Conservation (phyloP, 805 yeast genomes). For the Komagataella mondaviorum region DNA sequence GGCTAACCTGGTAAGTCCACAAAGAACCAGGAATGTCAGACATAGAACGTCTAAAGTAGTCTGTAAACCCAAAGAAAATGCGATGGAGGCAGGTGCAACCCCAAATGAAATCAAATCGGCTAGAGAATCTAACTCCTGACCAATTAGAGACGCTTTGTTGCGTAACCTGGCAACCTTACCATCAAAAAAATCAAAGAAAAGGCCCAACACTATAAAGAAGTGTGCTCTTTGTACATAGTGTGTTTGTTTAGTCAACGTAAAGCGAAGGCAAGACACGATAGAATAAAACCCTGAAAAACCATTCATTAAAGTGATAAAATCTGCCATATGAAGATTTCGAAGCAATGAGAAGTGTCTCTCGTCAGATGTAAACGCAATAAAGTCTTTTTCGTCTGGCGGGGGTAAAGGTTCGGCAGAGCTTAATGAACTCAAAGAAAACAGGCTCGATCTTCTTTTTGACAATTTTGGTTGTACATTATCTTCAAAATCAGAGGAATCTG, state of each 20-base stretch:
- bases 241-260: constrained; percentile 51
- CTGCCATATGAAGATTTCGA: constrained; percentile 87
- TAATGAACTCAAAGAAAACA: constrained; percentile 34
- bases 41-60: constrained; percentile 68
- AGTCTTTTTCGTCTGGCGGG: constrained; percentile 66
- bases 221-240: constrained; percentile 81
- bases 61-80: constrained; percentile 82
- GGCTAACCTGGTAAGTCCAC: constrained; percentile 90
- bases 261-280: constrained; percentile 74
- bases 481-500: neutral
- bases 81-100: constrained; percentile 89
- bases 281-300: constrained; percentile 92
- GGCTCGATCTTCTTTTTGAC: constrained; percentile 21
- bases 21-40: constrained; percentile 74
- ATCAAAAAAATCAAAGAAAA: constrained; percentile 92
- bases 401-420: constrained; percentile 39
- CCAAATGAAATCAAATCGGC: constrained; percentile 94
- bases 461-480: neutral
- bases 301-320: constrained; percentile 85
- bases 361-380: constrained; percentile 70
- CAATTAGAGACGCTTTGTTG: constrained; percentile 85
- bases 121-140: constrained; percentile 92
- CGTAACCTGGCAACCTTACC: constrained; percentile 95
- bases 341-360: constrained; percentile 77
- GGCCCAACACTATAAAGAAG: constrained; percentile 75